Conservation (phyloP, 495 filamentous ascomycete genomes). For the Aspergillus biplanus region DNA sequence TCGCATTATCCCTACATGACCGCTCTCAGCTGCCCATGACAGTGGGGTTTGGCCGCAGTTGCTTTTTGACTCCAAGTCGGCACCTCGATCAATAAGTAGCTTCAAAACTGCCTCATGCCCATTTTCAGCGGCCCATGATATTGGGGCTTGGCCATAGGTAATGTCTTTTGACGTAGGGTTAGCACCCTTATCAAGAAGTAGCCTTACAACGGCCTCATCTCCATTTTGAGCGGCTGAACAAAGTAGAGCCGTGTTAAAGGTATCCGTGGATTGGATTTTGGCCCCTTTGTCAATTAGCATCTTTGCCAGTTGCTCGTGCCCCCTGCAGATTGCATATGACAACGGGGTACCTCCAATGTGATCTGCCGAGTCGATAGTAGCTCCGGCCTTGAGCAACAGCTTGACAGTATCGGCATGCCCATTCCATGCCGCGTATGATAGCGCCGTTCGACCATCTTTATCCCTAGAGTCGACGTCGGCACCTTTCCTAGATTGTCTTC, state of each 20-base stretch:
- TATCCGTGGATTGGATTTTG: not conserved
- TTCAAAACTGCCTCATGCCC: slow-evolving; percentile 1
- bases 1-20: not conserved
- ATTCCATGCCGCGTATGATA: not conserved
- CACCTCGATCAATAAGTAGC: not conserved
- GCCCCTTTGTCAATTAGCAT: not conserved
- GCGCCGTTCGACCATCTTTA: not conserved
- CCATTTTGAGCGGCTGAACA: not conserved
- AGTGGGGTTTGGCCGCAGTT: slow-evolving; percentile 4
- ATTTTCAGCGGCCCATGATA: not conserved
- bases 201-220: not conserved
- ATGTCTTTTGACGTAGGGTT: no score
- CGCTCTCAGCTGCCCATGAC: slow-evolving; percentile 1
- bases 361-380: not conserved
- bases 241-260: not conserved
- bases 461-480: not conserved
- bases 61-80: not conserved
- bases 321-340: not conserved
- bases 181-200: no score
- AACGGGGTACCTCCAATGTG: not conserved
- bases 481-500: not conserved
- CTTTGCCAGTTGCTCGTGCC: not conserved
- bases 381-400: not conserved
- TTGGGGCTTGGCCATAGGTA: no score
- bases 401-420: not conserved